Evolutionary conservation across 768 basidiomycete species (phyloP).

Genomic region (Auricularia cornea): DNA sequence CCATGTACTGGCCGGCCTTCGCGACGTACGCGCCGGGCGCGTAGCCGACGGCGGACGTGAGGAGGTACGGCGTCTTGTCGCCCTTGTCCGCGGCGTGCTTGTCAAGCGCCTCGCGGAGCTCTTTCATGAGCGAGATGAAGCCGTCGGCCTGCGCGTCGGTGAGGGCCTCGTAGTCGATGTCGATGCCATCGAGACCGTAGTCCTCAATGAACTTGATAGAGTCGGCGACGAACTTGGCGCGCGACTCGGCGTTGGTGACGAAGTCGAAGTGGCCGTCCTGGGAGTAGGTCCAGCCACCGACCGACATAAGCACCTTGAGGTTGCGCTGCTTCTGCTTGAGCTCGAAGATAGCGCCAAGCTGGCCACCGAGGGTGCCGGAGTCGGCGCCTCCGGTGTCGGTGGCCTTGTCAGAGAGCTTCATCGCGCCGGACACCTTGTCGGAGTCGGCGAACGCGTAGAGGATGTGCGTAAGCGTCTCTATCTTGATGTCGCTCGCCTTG

Average conservation of each 20-base stretch:
- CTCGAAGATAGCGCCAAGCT: neutral
- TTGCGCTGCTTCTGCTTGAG: conserved; percentile 15
- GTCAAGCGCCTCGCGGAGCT: conserved; percentile 24
- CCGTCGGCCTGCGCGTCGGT: conserved; percentile 19
- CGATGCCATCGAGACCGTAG: conserved; percentile 28
- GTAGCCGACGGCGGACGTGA: conserved; percentile 3
- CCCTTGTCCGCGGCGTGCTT: conserved; percentile 20
- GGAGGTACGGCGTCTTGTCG: conserved; percentile 7
- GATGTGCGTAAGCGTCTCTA: conserved; percentile 21
- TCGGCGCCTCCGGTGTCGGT: conserved; percentile 18
- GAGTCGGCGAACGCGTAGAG: conserved; percentile 32
- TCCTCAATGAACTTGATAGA: conserved; percentile 29
- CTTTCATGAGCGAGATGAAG: conserved; percentile 22
- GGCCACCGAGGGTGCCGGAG: neutral
- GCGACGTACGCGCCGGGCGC: conserved; percentile 21
- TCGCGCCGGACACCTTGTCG: conserved; percentile 24
- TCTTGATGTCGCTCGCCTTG: conserved; percentile 14
- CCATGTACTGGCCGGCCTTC: conserved; percentile 21
- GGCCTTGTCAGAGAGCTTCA: conserved; percentile 27
- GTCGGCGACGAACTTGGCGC: conserved; percentile 13
- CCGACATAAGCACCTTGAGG: conserved; percentile 26
- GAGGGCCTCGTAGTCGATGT: conserved; percentile 27
- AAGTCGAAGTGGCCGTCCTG: conserved; percentile 11
- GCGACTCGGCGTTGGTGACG: conserved; percentile 2
- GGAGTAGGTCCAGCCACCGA: conserved; percentile 21